A percentile compares a stretch with the other conserved stretches of the same genome.
Evolutionary conservation across 345 rosid species (phyloP).

Genomic region (Melastoma malabathricum): DNA sequence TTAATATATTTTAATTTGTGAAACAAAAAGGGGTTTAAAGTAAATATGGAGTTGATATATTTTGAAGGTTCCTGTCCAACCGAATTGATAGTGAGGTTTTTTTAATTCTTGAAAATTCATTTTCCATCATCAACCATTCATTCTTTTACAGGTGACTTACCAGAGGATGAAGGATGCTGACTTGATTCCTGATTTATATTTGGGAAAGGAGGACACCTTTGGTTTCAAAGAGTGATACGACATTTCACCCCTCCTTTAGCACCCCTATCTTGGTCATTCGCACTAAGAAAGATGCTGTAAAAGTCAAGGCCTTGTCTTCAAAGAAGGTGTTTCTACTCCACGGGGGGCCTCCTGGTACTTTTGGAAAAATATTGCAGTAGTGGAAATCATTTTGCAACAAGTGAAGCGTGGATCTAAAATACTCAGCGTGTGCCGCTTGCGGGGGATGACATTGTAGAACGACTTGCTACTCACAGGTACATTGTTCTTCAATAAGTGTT

Average conservation of each 20-base stretch:
- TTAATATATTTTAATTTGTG: too few relatives aligned
- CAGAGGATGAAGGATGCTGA: constrained; percentile 89
- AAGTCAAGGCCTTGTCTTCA: constrained; percentile 67
- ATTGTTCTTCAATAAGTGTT: constrained; percentile 1
- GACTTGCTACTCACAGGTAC: constrained; percentile 82
- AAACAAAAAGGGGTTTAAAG: too few relatives aligned
- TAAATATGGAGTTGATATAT: too few relatives aligned
- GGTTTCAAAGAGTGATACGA: constrained; percentile 37
- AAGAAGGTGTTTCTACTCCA: constrained; percentile 78
- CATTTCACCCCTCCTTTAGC: constrained; percentile 52
- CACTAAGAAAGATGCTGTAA: constrained; percentile 84
- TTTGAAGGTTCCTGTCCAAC: neutral
- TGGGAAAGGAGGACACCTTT: constrained; percentile 65
- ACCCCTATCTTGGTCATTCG: constrained; percentile 70
- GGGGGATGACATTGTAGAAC: constrained; percentile 93
- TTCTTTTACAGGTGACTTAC: constrained; percentile 47
- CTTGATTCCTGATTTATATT: constrained; percentile 68
- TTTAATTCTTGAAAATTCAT: neutral
- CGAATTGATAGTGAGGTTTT: neutral
- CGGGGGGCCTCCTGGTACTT: constrained; percentile 99
- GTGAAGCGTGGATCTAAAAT: constrained; percentile 86
- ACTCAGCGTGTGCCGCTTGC: constrained; percentile 99
- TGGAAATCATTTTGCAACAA: constrained; percentile 87
- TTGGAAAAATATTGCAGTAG: constrained; percentile 93
- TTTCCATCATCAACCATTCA: constrained; percentile 1